Evolutionary conservation across 768 basidiomycete genomes (phyloP).

Genomic region (Pholiota microspora): DNA sequence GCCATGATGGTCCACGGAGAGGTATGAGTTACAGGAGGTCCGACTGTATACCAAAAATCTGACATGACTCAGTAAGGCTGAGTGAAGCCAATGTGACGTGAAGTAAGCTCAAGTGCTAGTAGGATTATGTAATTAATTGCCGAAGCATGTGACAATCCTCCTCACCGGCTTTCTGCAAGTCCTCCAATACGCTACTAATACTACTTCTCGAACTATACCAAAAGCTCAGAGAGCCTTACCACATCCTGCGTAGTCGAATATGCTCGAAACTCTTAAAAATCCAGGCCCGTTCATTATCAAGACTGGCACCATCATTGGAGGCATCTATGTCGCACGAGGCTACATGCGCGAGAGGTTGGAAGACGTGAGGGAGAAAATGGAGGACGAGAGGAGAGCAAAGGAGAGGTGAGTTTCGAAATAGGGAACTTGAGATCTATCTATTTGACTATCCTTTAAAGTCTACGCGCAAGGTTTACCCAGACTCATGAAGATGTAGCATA

Average conservation of each 20-base stretch:
- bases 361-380: conserved; percentile 62
- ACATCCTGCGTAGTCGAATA: background rate
- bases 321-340: conserved; percentile 57
- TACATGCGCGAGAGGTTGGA: conserved; percentile 64
- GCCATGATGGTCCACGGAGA: too few species aligned
- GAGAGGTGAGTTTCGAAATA: conserved; percentile 75
- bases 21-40: too few species aligned
- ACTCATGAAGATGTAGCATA: conserved; percentile 78
- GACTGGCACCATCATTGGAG: conserved; percentile 51
- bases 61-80: too few species aligned
- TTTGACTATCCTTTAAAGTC: conserved; percentile 34
- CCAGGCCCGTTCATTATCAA: conserved; percentile 35
- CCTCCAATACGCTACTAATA: too few species aligned
- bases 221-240: too few species aligned
- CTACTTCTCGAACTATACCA: too few species aligned
- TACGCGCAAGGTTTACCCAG: conserved; percentile 70
- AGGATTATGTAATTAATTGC: background rate
- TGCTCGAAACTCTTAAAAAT: background rate
- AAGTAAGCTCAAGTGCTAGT: too few species aligned
- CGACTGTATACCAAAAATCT: too few species aligned
- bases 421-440: too few species aligned
- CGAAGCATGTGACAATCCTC: background rate
- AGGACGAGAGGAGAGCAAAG: conserved; percentile 58
- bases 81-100: too few species aligned
- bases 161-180: background rate